Percentiles rank a stretch among this genome's conserved stretches.
Conservation (phyloP, 331 rosid species). For the Dryas integrifolia region DNA sequence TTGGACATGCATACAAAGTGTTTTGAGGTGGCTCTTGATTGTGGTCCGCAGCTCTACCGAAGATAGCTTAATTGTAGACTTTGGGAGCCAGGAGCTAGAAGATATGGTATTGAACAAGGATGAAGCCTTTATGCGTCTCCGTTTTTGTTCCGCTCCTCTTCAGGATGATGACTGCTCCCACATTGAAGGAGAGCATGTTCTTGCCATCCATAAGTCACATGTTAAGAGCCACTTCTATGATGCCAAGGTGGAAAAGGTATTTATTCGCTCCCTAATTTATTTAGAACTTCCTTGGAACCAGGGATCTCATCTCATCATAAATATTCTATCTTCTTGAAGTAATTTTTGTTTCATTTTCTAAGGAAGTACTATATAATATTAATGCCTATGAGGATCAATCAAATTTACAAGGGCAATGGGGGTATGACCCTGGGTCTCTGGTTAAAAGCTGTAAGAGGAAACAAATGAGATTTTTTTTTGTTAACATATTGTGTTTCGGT, state of each 20-base stretch:
- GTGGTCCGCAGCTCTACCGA: slow-evolving; percentile 25
- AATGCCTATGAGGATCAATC: background rate
- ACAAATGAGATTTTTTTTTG: background rate
- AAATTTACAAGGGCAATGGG: background rate
- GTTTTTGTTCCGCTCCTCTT: slow-evolving; percentile 22
- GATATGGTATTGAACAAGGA: slow-evolving; percentile 28
- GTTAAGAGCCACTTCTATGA: slow-evolving; percentile 15
- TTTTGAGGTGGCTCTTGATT: slow-evolving; percentile 6
- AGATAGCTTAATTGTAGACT: slow-evolving; percentile 14
- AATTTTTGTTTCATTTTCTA: background rate
- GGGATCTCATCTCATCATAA: background rate
- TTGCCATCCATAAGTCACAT: slow-evolving; percentile 15
- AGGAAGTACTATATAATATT: background rate
- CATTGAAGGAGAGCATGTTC: slow-evolving; percentile 30
- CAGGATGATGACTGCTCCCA: slow-evolving; percentile 22
- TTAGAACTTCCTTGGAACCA: background rate
- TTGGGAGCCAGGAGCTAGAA: slow-evolving; percentile 25
- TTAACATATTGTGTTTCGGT: background rate
- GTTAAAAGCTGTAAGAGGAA: background rate
- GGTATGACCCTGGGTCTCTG: background rate
- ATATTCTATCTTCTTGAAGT: background rate
- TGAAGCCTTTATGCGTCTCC: slow-evolving; percentile 9
- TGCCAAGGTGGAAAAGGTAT: slow-evolving; percentile 32
- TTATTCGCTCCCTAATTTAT: background rate
- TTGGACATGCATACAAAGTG: background rate